Evolutionary conservation across 2,329 filamentous ascomycete species (phyloP).

Genomic region (Phaeophleospora eucalypticola): DNA sequence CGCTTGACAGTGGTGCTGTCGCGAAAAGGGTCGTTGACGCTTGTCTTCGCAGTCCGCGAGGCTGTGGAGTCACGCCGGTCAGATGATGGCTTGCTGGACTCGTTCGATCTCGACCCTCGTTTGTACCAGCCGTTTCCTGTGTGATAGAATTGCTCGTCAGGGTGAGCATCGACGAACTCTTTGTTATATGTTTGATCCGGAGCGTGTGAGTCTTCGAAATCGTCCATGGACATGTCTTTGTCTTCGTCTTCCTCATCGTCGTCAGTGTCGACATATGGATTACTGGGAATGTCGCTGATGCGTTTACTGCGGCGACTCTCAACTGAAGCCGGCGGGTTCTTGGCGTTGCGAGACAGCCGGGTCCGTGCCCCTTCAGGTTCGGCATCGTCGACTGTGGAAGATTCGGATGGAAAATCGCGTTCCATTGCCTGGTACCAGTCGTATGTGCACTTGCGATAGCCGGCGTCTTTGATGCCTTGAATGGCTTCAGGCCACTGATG

Average conservation of each 20-base stretch:
- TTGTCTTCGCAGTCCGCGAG: conserved; percentile 13
- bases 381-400: not conserved
- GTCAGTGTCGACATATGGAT: conserved; percentile 10
- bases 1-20: conserved; percentile 1
- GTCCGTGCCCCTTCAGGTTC: conserved; percentile 6
- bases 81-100: conserved; percentile 4
- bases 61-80: conserved; percentile 13
- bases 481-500: conserved; percentile 7
- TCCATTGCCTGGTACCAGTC: conserved; percentile 18
- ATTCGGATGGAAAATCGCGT: conserved; percentile 9
- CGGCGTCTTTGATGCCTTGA: conserved; percentile 1
- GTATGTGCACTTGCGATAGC: conserved; percentile 8
- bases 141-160: conserved; percentile 28
- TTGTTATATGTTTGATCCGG: conserved; percentile 25
- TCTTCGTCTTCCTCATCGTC: conserved; percentile 13
- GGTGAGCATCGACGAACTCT: conserved; percentile 24
- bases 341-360: conserved; percentile 17
- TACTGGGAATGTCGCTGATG: conserved; percentile 13
- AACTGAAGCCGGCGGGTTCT: conserved; percentile 9
- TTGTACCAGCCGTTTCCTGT: conserved; percentile 27
- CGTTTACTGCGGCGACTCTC: conserved; percentile 22
- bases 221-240: conserved; percentile 9
- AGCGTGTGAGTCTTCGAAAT: conserved; percentile 10
- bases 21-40: conserved; percentile 10
- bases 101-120: conserved; percentile 17